Conservation (phyloP, 352 stramenopile species). For the Globisporangium canariense region DNA sequence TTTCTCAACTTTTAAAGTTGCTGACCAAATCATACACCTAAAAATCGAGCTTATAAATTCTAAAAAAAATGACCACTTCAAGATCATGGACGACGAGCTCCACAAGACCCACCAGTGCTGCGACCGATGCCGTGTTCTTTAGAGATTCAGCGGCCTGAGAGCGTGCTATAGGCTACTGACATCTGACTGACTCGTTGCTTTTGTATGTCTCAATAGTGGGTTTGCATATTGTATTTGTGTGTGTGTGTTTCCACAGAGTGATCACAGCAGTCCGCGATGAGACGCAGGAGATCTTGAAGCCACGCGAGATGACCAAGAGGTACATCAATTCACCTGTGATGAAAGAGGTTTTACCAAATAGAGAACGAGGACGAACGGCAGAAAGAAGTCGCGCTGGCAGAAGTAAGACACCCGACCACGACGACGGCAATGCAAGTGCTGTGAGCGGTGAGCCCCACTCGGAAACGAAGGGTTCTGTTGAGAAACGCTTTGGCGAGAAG, state of each 20-base stretch:
- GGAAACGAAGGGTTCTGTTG: neutral
- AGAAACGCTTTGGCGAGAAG: neutral
- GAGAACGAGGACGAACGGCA: too few relatives aligned
- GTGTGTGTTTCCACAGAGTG: conserved; percentile 2
- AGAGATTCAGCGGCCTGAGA: conserved; percentile 17
- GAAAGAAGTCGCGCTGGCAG: too few relatives aligned
- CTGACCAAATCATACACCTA: too few relatives aligned
- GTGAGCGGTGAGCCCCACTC: neutral
- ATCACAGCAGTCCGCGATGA: conserved; percentile 11
- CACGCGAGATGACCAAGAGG: conserved; percentile 4
- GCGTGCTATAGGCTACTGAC: too few relatives aligned
- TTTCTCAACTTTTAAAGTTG: too few relatives aligned
- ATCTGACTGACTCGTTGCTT: neutral
- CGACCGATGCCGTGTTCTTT: neutral
- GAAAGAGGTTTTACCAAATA: too few relatives aligned
- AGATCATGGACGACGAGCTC: too few relatives aligned
- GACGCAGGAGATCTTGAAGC: conserved; percentile 5
- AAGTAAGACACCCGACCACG: too few relatives aligned
- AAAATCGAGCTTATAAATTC: too few relatives aligned
- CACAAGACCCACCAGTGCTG: neutral
- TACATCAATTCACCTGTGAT: too few relatives aligned
- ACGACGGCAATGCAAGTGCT: neutral
- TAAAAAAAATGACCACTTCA: too few relatives aligned
- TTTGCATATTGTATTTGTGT: too few relatives aligned
- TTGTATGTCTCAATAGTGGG: conserved; percentile 2